phyloP scores from a whole-genome alignment of 164 flowering plant species.

The Cinnamomum micranthum region DNA sequence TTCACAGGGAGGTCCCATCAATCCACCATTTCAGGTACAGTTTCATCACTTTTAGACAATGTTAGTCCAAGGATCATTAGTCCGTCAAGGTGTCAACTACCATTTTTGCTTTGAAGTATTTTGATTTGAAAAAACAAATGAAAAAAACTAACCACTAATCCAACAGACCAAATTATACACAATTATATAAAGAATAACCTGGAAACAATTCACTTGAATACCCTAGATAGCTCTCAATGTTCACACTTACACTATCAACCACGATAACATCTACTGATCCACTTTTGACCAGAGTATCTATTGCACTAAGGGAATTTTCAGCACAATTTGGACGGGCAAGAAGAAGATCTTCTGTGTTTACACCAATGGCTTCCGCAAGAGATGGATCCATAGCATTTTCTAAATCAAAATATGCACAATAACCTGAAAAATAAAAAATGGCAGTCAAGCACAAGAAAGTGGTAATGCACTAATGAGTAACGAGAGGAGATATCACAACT shows the following conservation, averaged over 20 bases:
- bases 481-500: background rate
- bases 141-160: background rate
- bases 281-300: slow-evolving; percentile 51
- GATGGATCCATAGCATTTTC: slow-evolving; percentile 77
- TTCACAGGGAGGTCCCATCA: no score
- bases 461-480: background rate
- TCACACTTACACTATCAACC: slow-evolving; percentile 76
- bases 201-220: background rate
- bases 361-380: slow-evolving; percentile 71
- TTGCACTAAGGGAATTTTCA: slow-evolving; percentile 54
- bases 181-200: background rate
- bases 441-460: slow-evolving; percentile 1
- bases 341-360: slow-evolving; percentile 63
- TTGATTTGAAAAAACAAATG: no score
- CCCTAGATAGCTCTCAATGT: background rate
- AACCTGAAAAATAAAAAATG: slow-evolving; percentile 44
- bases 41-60: no score
- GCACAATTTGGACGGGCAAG: slow-evolving; percentile 66
- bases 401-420: slow-evolving; percentile 88
- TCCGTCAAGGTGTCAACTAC: no score
- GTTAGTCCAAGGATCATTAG: no score
- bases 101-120: no score
- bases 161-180: background rate
- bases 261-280: slow-evolving; percentile 72
- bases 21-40: no score